Percentiles rank a stretch among this genome's conserved stretches.
These are phyloP conservation scores for Rhynchosporium secalis DNA, from an alignment of 2,329 filamentous ascomycete species.

Conservation along the genomic window DNA sequence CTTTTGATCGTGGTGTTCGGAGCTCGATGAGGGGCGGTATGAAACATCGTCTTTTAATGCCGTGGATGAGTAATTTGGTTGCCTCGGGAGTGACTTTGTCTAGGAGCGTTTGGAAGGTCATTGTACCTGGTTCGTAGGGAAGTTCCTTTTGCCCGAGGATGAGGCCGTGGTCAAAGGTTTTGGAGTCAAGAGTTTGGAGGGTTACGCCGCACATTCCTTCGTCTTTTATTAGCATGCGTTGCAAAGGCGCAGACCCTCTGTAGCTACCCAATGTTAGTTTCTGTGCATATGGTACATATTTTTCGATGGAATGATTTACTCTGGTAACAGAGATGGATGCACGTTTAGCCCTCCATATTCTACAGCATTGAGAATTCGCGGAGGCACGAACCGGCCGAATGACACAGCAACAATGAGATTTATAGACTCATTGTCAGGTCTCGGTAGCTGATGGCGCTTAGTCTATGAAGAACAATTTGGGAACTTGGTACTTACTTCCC, in stretches of 20 bases:
- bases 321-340: constrained; percentile 86
- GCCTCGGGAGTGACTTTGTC: constrained; percentile 62
- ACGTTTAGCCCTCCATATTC: constrained; percentile 89
- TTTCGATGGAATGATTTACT: constrained; percentile 51
- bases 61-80: constrained; percentile 67
- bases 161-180: constrained; percentile 74
- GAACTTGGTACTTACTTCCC: constrained; percentile 58
- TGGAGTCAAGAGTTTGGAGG: constrained; percentile 80
- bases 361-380: constrained; percentile 66
- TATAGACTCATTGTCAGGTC: constrained; percentile 46
- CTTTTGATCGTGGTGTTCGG: too few relatives aligned
- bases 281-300: not conserved
- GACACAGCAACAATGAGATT: constrained; percentile 91
- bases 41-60: constrained; percentile 63
- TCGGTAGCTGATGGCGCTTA: constrained; percentile 51
- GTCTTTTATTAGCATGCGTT: constrained; percentile 73
- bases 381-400: constrained; percentile 87
- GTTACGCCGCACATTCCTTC: constrained; percentile 69
- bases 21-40: constrained; percentile 53
- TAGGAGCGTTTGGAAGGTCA: constrained; percentile 52
- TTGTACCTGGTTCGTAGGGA: constrained; percentile 48
- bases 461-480: constrained; percentile 1
- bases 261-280: constrained; percentile 52
- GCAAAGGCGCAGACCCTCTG: constrained; percentile 81
- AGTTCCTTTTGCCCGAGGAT: constrained; percentile 72